A percentile compares a stretch with the other conserved stretches of the same genome.
phyloP scores from a whole-genome alignment of 2,329 filamentous ascomycete species.

The Neoarthrinium moseri region DNA sequence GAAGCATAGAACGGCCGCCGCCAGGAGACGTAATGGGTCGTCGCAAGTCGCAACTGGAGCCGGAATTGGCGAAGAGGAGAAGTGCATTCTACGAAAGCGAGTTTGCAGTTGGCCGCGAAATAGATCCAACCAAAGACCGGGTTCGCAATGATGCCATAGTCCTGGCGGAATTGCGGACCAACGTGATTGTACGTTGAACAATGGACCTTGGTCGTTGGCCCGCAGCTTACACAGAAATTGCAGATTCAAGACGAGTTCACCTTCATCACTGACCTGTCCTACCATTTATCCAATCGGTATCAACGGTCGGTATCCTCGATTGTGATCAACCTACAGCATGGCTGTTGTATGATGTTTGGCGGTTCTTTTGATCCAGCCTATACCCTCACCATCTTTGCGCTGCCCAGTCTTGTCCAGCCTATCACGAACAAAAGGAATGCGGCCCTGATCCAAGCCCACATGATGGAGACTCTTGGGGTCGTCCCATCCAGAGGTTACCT shows the following conservation, averaged over 20 bases:
- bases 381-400: slow-evolving; percentile 69
- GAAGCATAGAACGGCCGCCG: slow-evolving; percentile 36
- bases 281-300: slow-evolving; percentile 72
- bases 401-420: slow-evolving; percentile 67
- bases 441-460: slow-evolving; percentile 71
- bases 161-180: slow-evolving; percentile 63
- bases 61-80: slow-evolving; percentile 32
- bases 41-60: slow-evolving; percentile 29
- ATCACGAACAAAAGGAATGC: slow-evolving; percentile 81
- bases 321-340: slow-evolving; percentile 73
- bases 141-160: slow-evolving; percentile 56
- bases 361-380: slow-evolving; percentile 82
- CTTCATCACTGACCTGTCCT: slow-evolving; percentile 71
- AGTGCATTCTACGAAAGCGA: slow-evolving; percentile 47
- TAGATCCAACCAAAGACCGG: slow-evolving; percentile 39
- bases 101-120: slow-evolving; percentile 33
- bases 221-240: background rate
- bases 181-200: slow-evolving; percentile 58
- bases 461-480: slow-evolving; percentile 70
- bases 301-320: slow-evolving; percentile 72
- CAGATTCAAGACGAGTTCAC: slow-evolving; percentile 74
- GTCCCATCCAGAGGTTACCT: slow-evolving; percentile 66
- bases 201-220: background rate
- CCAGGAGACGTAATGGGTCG: slow-evolving; percentile 35
- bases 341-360: slow-evolving; percentile 71